phyloP scores from a whole-genome alignment of 2,329 filamentous ascomycete species.

The Aspergillus hortae region DNA sequence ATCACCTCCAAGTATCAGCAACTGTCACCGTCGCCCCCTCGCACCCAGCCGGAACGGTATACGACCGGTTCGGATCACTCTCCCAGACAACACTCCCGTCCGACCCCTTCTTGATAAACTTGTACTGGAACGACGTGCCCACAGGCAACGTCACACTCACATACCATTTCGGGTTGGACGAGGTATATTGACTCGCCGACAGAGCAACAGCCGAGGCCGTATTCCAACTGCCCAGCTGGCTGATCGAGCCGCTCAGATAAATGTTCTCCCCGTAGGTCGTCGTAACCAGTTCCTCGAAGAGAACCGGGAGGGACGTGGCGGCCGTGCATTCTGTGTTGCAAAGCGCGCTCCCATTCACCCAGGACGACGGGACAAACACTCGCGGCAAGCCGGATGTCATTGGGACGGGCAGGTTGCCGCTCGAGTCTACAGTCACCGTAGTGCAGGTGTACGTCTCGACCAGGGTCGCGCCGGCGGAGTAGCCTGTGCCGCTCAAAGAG shows the following conservation, averaged over 20 bases:
- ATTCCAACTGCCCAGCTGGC: slow-evolving; percentile 62
- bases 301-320: background rate
- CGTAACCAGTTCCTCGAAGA: slow-evolving; percentile 16
- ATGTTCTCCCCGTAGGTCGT: slow-evolving; percentile 63
- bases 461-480: slow-evolving; percentile 18
- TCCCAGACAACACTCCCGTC: slow-evolving; percentile 63
- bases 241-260: slow-evolving; percentile 60
- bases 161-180: slow-evolving; percentile 59
- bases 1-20: background rate
- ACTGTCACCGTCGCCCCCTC: background rate
- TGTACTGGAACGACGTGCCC: slow-evolving; percentile 61
- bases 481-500: slow-evolving; percentile 22
- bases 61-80: slow-evolving; percentile 46
- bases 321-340: background rate
- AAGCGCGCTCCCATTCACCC: too few species aligned
- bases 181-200: slow-evolving; percentile 57
- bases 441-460: slow-evolving; percentile 39
- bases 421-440: slow-evolving; percentile 38
- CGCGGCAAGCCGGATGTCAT: slow-evolving; percentile 44
- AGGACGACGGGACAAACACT: too few species aligned
- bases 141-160: slow-evolving; percentile 53
- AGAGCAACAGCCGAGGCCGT: slow-evolving; percentile 53
- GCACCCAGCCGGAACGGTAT: background rate
- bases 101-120: slow-evolving; percentile 60
- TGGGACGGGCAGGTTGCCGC: slow-evolving; percentile 42